Conservation (phyloP, 129 eudicot genomes). For the Artemisia annua region DNA sequence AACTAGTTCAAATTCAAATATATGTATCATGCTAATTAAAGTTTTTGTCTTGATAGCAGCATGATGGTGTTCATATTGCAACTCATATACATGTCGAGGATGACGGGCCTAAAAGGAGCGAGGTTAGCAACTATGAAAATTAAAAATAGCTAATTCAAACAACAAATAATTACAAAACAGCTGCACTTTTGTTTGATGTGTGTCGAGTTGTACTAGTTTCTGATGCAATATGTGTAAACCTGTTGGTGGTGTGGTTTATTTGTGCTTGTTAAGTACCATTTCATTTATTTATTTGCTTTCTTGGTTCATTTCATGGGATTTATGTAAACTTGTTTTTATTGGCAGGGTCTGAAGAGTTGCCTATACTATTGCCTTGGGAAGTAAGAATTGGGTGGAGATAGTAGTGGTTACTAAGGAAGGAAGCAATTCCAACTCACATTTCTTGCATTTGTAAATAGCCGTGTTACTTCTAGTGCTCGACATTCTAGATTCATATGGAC, state of each 20-base stretch:
- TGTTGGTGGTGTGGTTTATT: constrained; percentile 30
- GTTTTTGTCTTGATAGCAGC: constrained; percentile 42
- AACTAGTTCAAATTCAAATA: too few species aligned
- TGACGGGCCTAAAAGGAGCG: constrained; percentile 90
- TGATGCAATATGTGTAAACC: not conserved
- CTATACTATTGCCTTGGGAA: constrained; percentile 46
- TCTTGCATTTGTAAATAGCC: constrained; percentile 19
- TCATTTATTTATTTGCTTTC: too few species aligned
- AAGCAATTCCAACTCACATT: not conserved
- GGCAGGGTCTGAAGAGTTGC: not conserved
- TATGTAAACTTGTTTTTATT: not conserved
- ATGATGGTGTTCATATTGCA: constrained; percentile 62
- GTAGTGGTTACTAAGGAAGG: constrained; percentile 53
- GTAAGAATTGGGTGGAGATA: constrained; percentile 62
- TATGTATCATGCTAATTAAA: not conserved
- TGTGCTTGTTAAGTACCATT: too few species aligned
- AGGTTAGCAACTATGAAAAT: constrained; percentile 47
- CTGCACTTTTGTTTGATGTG: too few species aligned
- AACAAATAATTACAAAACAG: not conserved
- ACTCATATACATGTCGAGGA: constrained; percentile 85
- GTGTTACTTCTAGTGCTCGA: constrained; percentile 9
- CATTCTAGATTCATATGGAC: constrained; percentile 16
- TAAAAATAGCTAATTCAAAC: not conserved
- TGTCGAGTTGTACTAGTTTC: not conserved
- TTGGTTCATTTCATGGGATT: not conserved